Conservation (phyloP, 129 eudicot genomes). For the Helichrysum umbraculigerum region DNA sequence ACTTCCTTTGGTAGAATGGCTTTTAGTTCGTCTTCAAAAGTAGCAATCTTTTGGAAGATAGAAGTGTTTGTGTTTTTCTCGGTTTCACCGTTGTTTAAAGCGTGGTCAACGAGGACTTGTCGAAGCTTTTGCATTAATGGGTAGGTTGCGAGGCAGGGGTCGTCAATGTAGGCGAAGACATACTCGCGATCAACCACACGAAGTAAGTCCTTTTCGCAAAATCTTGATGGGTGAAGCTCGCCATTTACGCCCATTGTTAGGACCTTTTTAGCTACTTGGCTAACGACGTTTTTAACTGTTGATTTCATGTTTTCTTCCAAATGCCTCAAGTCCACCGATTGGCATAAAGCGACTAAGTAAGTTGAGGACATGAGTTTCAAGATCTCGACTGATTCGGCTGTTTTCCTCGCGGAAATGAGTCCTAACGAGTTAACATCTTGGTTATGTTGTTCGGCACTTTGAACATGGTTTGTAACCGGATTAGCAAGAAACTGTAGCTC, state of each 20-base stretch:
- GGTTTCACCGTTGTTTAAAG: constrained; percentile 33
- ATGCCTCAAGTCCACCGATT: constrained; percentile 71
- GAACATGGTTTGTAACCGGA: constrained; percentile 82
- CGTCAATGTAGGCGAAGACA: constrained; percentile 55
- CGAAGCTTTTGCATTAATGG: constrained; percentile 63
- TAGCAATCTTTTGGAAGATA: constrained; percentile 46
- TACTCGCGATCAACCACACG: constrained; percentile 55
- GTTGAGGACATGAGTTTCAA: constrained; percentile 72
- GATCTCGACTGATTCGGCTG: constrained; percentile 71
- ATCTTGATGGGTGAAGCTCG: constrained; percentile 57
- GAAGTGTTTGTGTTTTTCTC: constrained; percentile 36
- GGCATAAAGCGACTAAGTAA: constrained; percentile 67
- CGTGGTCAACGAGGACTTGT: constrained; percentile 61
- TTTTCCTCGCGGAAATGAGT: constrained; percentile 62
- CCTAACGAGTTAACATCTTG: constrained; percentile 84
- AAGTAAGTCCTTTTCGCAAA: constrained; percentile 54
- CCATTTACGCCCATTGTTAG: constrained; percentile 55
- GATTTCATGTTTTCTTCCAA: constrained; percentile 68
- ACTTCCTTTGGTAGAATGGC: constrained; percentile 50
- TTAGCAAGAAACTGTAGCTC: constrained; percentile 85
- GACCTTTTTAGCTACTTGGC: constrained; percentile 62
- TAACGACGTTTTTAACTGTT: constrained; percentile 63
- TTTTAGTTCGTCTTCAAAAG: constrained; percentile 55
- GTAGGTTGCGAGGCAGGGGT: constrained; percentile 45
- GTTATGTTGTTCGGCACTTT: constrained; percentile 87